A percentile compares a stretch with the other conserved stretches of the same genome.
phyloP scores from a whole-genome alignment of 2,329 filamentous ascomycete species.

The Aspergillus sergii region DNA sequence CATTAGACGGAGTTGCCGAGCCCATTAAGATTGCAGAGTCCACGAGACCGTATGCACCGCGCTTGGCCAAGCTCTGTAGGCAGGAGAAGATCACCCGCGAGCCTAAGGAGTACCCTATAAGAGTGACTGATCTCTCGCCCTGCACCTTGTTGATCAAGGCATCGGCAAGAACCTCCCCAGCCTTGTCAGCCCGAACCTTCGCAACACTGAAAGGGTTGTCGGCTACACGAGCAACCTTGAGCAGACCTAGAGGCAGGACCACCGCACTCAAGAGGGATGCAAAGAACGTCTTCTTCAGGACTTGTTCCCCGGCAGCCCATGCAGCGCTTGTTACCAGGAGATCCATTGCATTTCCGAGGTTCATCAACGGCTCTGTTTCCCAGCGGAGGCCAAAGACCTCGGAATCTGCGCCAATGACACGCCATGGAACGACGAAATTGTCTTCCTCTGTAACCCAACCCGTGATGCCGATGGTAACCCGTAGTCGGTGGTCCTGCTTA shows the following conservation, averaged over 20 bases:
- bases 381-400: slow-evolving; percentile 84
- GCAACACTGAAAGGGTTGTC: slow-evolving; percentile 84
- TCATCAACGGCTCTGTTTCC: slow-evolving; percentile 76
- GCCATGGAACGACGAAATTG: slow-evolving; percentile 78
- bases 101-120: slow-evolving; percentile 81
- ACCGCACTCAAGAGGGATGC: slow-evolving; percentile 66
- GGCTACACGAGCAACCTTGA: slow-evolving; percentile 68
- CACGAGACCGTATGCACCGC: slow-evolving; percentile 78
- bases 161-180: slow-evolving; percentile 77
- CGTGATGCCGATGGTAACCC: slow-evolving; percentile 79
- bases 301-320: slow-evolving; percentile 76
- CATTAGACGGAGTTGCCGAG: slow-evolving; percentile 72
- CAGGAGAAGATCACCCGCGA: slow-evolving; percentile 83
- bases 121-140: slow-evolving; percentile 76
- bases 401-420: slow-evolving; percentile 68
- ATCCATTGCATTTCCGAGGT: slow-evolving; percentile 76
- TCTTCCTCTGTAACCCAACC: slow-evolving; percentile 77
- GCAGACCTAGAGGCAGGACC: slow-evolving; percentile 68
- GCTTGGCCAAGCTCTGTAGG: slow-evolving; percentile 72
- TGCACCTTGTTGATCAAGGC: slow-evolving; percentile 80
- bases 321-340: slow-evolving; percentile 76
- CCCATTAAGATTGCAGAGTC: slow-evolving; percentile 85
- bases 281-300: slow-evolving; percentile 72
- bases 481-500: slow-evolving; percentile 65
- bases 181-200: slow-evolving; percentile 76